phyloP scores from a whole-genome alignment of 176 grass and related monocot species.

The Luzula sylvatica region DNA sequence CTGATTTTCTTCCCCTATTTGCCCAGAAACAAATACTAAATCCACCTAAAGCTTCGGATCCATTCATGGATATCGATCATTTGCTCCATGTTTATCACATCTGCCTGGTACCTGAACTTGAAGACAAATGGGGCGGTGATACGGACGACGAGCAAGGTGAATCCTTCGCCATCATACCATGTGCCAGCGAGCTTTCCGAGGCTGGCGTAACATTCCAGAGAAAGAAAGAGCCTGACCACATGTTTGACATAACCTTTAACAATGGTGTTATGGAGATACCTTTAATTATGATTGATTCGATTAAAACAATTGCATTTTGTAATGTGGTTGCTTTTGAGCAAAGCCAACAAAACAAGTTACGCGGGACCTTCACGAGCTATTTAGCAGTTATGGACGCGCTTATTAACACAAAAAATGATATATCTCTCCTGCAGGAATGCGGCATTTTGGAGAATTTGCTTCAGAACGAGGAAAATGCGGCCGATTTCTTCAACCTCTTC shows the following conservation, averaged over 20 bases:
- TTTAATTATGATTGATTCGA: neutral
- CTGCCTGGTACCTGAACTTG: neutral
- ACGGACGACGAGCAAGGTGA: too few relatives aligned
- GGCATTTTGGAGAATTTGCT: conserved; percentile 12
- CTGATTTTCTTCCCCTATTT: neutral
- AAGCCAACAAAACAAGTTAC: neutral
- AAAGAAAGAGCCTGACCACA: neutral
- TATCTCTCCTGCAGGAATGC: conserved; percentile 4
- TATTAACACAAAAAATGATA: conserved; percentile 10
- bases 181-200: conserved; percentile 3
- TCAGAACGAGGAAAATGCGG: neutral
- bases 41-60: neutral
- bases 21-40: neutral
- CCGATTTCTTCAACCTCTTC: conserved; percentile 6
- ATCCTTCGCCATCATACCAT: conserved; percentile 12
- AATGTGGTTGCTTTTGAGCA: conserved; percentile 22
- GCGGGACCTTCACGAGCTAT: neutral
- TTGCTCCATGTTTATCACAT: conserved; percentile 8
- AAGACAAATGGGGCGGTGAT: neutral
- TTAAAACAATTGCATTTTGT: neutral
- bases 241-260: conserved; percentile 18
- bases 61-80: neutral
- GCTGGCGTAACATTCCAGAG: neutral
- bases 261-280: too few relatives aligned
- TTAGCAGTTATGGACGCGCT: neutral